Conservation (phyloP, 2,329 filamentous ascomycete genomes). For the Alternaria triticina region DNA sequence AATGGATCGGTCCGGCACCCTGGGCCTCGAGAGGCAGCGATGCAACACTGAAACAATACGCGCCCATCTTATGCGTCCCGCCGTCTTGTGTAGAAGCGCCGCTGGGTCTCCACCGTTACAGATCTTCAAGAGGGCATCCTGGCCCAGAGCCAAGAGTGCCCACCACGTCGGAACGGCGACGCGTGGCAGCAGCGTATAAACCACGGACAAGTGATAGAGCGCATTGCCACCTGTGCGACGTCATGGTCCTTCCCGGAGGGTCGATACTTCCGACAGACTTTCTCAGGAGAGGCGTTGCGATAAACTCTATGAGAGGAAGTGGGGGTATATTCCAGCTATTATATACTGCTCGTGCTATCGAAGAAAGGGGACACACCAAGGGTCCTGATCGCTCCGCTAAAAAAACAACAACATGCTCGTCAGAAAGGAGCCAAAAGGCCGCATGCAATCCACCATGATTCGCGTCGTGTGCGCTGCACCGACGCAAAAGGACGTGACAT, state of each 20-base stretch:
- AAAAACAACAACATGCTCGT: constrained; percentile 12
- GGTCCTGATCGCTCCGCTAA: constrained; percentile 18
- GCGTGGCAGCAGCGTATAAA: constrained; percentile 25
- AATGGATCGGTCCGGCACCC: constrained; percentile 15
- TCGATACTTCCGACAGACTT: background rate
- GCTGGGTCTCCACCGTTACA: background rate
- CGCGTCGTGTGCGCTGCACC: background rate
- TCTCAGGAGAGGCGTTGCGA: background rate
- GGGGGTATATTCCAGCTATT: constrained; percentile 27
- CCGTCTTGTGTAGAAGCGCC: background rate
- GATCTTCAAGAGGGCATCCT: constrained; percentile 3
- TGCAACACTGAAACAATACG: constrained; percentile 8
- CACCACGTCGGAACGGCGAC: constrained; percentile 20
- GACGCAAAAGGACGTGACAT: background rate
- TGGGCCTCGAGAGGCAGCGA: constrained; percentile 8
- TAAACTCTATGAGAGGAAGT: constrained; percentile 10
- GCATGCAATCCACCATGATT: constrained; percentile 2
- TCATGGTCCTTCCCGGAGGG: background rate
- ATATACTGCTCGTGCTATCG: constrained; percentile 26
- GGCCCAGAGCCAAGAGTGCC: background rate
- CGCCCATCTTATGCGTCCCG: constrained; percentile 3
- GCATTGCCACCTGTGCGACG: background rate
- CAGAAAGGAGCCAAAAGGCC: constrained; percentile 6
- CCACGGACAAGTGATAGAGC: background rate
- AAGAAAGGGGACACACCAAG: constrained; percentile 2